Evolutionary conservation across 2,329 filamentous ascomycete species (phyloP), one percentile per base, ranked within the genome.

Genomic region (Hypoxylon rubiginosum): DNA sequence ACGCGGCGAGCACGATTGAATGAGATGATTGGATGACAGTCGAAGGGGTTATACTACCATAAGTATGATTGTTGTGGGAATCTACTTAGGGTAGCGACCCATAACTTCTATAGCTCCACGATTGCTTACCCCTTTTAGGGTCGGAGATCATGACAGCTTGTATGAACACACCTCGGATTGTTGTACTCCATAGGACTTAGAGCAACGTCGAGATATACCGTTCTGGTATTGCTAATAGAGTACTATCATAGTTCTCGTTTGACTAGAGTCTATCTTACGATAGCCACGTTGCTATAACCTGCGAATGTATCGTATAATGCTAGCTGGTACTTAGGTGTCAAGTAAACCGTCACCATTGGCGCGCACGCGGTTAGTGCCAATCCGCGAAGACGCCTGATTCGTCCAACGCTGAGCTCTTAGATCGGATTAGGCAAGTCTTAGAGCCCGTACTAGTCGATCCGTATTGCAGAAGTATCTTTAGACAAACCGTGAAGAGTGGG

Each of bases 351-450:
- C 52, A 19, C 43, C 41, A 67, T 59, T 64, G 65, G 65, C 1
- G 54, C 62, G 58, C 58, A 59, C 65, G 15, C n/a, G 24, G 15
- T n/a, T 39, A 46, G 30, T 43, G 45, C 11, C 19, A 30, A 13
- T 48, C n/a, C 1, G 11, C 4, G 13, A 26, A 15, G 5, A 26
- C 13, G 9, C 45, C 21, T 52, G 55, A 68, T 68, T 66, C 34
- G 66, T 19, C 26, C 19, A 34, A 52, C 3, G 13, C 2, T 24
- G 26, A 21, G 43, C 45, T 36, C 53, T 65, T 61, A 66, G 48
- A 48, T 54, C 66, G 5, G 28, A 66, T 58, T 66, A 66, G 66
- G 66, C 56, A 68, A 68, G 39, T 66, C 17, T 63, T 64, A 56
- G 45, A 66, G 66, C 43, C 32, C 13, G 46, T 21, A 34, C 17